Evolutionary conservation across 495 filamentous ascomycete species (phyloP).

Genomic region (Penicillium psychrofluorescens): DNA sequence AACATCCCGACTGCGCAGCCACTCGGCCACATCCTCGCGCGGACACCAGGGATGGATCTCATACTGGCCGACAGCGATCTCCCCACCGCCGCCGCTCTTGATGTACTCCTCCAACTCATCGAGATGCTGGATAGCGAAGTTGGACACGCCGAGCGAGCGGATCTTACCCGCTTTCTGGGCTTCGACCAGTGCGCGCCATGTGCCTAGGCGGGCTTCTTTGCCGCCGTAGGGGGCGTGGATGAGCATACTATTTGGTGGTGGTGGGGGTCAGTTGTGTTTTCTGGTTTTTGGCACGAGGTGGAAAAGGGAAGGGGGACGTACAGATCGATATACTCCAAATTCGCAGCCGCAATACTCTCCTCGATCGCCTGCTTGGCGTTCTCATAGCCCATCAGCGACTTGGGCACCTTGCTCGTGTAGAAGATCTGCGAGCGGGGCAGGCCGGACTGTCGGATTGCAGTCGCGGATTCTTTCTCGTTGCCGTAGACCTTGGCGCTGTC

Average conservation of each 20-base stretch:
- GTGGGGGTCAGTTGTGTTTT: not conserved
- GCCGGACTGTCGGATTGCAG: conserved; percentile 37
- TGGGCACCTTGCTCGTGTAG: conserved; percentile 51
- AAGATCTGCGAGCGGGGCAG: conserved; percentile 44
- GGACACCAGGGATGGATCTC: conserved; percentile 89
- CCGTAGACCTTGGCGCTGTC: conserved; percentile 48
- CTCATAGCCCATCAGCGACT: conserved; percentile 39
- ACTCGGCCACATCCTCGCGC: conserved; percentile 66
- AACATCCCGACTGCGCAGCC: conserved; percentile 61
- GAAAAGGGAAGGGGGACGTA: conserved; percentile 11
- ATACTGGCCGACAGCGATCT: conserved; percentile 78
- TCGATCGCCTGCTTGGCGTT: conserved; percentile 42
- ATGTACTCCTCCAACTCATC: conserved; percentile 68
- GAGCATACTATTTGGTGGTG: conserved; percentile 27
- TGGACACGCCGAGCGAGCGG: conserved; percentile 48
- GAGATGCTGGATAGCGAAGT: conserved; percentile 49
- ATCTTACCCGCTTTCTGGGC: conserved; percentile 47
- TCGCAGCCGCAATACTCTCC: conserved; percentile 36
- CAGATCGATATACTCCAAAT: conserved; percentile 50
- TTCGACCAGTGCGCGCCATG: conserved; percentile 49
- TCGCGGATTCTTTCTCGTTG: conserved; percentile 45
- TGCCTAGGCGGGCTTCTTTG: conserved; percentile 39
- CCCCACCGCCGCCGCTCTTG: conserved; percentile 61
- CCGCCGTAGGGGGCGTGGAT: conserved; percentile 52
- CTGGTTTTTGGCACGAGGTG: not conserved